These are phyloP conservation scores for Agaricales sp. DNA, from an alignment of 1,284 basidiomycete genomes.

Conservation along the genomic window DNA sequence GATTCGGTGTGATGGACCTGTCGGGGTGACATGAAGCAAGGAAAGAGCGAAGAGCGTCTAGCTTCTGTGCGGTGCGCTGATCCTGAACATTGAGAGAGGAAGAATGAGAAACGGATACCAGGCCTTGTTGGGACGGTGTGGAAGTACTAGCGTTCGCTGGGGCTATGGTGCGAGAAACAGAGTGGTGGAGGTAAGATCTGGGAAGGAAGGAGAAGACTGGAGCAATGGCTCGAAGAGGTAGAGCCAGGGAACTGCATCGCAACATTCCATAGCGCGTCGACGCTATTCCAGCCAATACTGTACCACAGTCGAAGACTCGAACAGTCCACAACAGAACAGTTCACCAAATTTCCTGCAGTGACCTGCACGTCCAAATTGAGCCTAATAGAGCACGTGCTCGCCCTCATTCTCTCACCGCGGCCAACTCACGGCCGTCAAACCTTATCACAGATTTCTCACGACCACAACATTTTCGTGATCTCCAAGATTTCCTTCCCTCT, in stretches of 20 bases:
- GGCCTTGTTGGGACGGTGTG: background rate
- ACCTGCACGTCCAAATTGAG: no score
- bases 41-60: slow-evolving; percentile 8
- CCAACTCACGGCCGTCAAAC: slow-evolving; percentile 21
- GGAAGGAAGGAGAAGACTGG: slow-evolving; percentile 1
- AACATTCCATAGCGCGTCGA: slow-evolving; percentile 32
- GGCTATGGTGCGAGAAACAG: background rate
- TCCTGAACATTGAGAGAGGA: background rate
- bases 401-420: slow-evolving; percentile 21
- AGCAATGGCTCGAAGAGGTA: slow-evolving; percentile 10
- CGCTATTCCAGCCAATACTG: background rate
- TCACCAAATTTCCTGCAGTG: no score
- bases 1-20: slow-evolving; percentile 13
- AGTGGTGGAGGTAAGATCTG: slow-evolving; percentile 7
- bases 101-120: background rate
- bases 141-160: background rate
- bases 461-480: no score
- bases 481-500: no score
- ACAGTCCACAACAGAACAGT: no score
- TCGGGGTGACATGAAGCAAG: slow-evolving; percentile 12
- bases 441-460: no score
- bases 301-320: background rate
- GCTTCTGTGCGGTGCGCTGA: background rate
- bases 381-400: no score
- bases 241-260: slow-evolving; percentile 32